Evolutionary conservation across 441 rosid species (phyloP).

Genomic region (Manihot esculenta): DNA sequence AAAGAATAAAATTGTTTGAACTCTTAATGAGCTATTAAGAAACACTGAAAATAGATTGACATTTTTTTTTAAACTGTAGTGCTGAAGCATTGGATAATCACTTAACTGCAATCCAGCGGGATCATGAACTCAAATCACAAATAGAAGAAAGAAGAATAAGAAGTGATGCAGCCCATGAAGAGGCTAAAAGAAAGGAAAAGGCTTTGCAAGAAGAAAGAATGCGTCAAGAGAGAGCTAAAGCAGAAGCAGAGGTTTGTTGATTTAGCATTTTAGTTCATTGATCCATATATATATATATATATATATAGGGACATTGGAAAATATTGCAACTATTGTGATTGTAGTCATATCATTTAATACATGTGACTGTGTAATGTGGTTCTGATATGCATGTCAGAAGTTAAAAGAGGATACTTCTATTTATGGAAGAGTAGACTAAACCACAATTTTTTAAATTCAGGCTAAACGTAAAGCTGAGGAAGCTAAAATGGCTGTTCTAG

Average conservation of each 20-base stretch:
- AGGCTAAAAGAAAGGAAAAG: conserved; percentile 78
- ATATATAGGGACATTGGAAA: too few species aligned
- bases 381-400: background rate
- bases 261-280: conserved; percentile 8
- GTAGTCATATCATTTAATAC: background rate
- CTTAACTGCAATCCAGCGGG: conserved; percentile 78
- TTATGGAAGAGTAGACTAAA: background rate
- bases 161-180: conserved; percentile 86
- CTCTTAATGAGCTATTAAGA: background rate
- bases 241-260: conserved; percentile 81
- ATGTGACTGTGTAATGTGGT: background rate
- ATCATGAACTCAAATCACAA: conserved; percentile 79
- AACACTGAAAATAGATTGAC: conserved; percentile 3
- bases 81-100: conserved; percentile 95
- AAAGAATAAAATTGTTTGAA: background rate
- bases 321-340: conserved; percentile 6
- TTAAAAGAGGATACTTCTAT: background rate
- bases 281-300: too few species aligned
- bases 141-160: conserved; percentile 85
- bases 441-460: conserved; percentile 32
- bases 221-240: conserved; percentile 75
- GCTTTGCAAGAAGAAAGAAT: conserved; percentile 75
- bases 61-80: conserved; percentile 36
- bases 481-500: conserved; percentile 59
- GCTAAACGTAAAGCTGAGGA: conserved; percentile 77